Conservation (phyloP, 108 stramenopile species). For the Nitzschia sp. region DNA sequence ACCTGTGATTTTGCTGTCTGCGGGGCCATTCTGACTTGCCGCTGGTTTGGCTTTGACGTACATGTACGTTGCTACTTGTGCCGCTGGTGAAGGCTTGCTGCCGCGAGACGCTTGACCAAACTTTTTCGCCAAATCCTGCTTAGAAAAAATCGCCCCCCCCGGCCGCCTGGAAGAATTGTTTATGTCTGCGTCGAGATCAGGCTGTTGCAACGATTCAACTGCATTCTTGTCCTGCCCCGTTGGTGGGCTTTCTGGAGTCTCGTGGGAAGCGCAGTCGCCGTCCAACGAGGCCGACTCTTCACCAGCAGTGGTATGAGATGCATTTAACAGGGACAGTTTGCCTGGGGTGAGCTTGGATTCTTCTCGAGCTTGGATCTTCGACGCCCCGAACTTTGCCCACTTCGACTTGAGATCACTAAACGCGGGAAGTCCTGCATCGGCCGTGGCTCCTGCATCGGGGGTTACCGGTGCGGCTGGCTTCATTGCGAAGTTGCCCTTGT, state of each 20-base stretch:
- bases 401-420: constrained; percentile 34
- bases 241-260: not conserved
- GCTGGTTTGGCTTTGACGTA: not conserved
- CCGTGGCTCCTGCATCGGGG: not conserved
- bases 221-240: not conserved
- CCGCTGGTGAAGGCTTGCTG: not conserved
- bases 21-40: not conserved
- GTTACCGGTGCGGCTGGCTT: not conserved
- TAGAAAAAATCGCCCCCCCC: no score
- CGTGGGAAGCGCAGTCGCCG: no score
- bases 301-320: not conserved
- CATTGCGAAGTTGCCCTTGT: no score
- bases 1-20: not conserved
- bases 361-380: not conserved
- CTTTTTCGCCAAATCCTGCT: no score
- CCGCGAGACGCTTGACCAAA: not conserved
- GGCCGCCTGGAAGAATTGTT: no score
- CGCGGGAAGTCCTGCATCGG: constrained; percentile 3
- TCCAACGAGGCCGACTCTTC: not conserved
- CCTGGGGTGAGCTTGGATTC: not conserved
- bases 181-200: not conserved
- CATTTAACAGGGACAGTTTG: not conserved
- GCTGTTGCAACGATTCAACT: not conserved
- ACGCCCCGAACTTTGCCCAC: constrained; percentile 30
- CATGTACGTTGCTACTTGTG: not conserved